These are phyloP conservation scores for Entomortierella beljakovae DNA, from an alignment of 192 early-diverging fungal genomes.

Conservation along the genomic window DNA sequence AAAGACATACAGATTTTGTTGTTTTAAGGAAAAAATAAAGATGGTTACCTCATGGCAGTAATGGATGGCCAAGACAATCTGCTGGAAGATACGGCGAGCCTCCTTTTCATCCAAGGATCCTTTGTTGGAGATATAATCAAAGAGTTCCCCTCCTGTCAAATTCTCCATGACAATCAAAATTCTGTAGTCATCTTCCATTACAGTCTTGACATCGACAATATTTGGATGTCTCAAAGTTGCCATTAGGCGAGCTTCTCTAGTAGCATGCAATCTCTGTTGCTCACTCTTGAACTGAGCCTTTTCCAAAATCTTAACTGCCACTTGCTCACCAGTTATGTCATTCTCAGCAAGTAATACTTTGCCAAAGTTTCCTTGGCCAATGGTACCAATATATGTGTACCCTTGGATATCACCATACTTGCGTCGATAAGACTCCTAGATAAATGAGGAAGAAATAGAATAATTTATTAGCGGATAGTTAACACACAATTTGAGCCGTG, in stretches of 20 bases:
- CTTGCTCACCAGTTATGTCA: slow-evolving; percentile 55
- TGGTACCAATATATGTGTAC: slow-evolving; percentile 52
- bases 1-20: background rate
- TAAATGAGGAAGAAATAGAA: background rate
- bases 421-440: slow-evolving; percentile 44
- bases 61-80: slow-evolving; percentile 64
- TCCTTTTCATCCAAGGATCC: slow-evolving; percentile 57
- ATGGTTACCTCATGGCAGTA: slow-evolving; percentile 62
- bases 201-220: slow-evolving; percentile 67
- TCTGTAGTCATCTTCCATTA: slow-evolving; percentile 60
- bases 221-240: slow-evolving; percentile 61
- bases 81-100: slow-evolving; percentile 62
- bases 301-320: slow-evolving; percentile 71
- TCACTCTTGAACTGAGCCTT: slow-evolving; percentile 65
- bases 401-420: slow-evolving; percentile 51
- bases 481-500: background rate
- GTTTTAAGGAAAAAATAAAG: background rate
- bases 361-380: slow-evolving; percentile 73
- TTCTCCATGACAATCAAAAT: slow-evolving; percentile 73
- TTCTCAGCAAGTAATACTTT: slow-evolving; percentile 71
- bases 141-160: slow-evolving; percentile 67
- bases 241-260: slow-evolving; percentile 61
- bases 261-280: slow-evolving; percentile 62
- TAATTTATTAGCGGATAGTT: background rate
- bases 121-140: slow-evolving; percentile 66